A percentile compares a stretch with the other conserved stretches of the same genome.
phyloP scores from a whole-genome alignment of 306 rosid genomes.

The Pterocarpus santalinus region DNA sequence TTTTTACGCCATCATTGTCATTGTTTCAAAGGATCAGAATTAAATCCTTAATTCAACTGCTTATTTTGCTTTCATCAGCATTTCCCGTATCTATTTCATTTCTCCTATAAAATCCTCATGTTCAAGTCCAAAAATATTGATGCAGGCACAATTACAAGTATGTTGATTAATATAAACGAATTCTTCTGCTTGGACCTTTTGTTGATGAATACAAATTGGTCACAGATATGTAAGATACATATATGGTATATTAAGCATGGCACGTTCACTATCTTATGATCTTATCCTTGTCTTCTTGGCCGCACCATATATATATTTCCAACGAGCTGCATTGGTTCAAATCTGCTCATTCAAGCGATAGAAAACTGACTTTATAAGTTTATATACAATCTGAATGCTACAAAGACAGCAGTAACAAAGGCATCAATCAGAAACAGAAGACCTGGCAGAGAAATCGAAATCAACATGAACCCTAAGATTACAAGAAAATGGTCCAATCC shows the following conservation, averaged over 20 bases:
- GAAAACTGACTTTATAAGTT: background rate
- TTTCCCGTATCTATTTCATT: background rate
- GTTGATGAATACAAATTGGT: conserved; percentile 28
- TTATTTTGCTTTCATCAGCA: no score
- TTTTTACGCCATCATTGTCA: no score
- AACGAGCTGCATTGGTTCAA: conserved; percentile 10
- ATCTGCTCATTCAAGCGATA: conserved; percentile 1
- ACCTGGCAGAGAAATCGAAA: conserved; percentile 24
- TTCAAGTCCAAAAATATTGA: background rate
- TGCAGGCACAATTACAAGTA: background rate
- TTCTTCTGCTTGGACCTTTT: conserved; percentile 2
- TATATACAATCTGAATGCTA: background rate
- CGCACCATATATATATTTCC: background rate
- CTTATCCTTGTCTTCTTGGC: conserved; percentile 19
- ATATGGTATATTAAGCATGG: background rate
- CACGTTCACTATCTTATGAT: conserved; percentile 2
- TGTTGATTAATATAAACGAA: conserved; percentile 16
- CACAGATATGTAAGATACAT: background rate
- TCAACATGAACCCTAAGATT: conserved; percentile 14
- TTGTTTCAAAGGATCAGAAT: no score
- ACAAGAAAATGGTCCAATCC: background rate
- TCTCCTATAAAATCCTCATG: background rate
- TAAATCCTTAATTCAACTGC: no score
- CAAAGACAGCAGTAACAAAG: background rate
- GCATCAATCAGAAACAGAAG: background rate